Evolutionary conservation across 305 asterid genomes (phyloP), one percentile per base, ranked within the genome.

Genomic region (Fraxinus baroniana): DNA sequence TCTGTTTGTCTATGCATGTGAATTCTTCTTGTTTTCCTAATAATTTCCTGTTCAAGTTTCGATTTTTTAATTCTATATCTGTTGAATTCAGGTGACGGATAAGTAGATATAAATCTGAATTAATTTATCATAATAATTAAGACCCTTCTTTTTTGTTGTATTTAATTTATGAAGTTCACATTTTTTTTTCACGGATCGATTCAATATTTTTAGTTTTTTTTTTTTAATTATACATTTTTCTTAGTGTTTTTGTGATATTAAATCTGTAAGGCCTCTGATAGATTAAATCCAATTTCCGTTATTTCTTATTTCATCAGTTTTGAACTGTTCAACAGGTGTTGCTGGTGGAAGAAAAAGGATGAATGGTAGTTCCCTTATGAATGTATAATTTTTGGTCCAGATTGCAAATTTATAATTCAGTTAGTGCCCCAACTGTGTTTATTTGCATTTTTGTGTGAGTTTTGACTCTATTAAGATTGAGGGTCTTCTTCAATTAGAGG

Each of bases 401-500:
- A 2, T 80, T 41, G 37, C 33, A 66, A 82, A 86, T 86, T 84
- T 62, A 81, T 79, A 78, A 52, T 37, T 83, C 79, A 49, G 80
- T 82, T 81, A 36, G 80, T 81, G 49, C 71, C 74, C 64, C 76
- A 37, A 0, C 33, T 78, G 76, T 78, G 78, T 79, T 85, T 82
- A 10, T 73, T 84, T 49, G 79, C 84, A 75, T 64, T 64, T 35
- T 73, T 78, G 82, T 80, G 60, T 75, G 83, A 64, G 77, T 79
- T 72, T 83, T 76, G 91, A 64, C 82, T 36, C 83, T 37, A 84
- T 85, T 87, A 83, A 75, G 80, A 79, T 68, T 79, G 76, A 85
- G 93, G 93, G 91, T 89, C 93, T 89, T 90, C 92, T 33, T 26
- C 81, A 74, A 87, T 79, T 80, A 85, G 97, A 90, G 97, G 97